phyloP scores from a whole-genome alignment of 352 stramenopile genomes.

The Phytophthora ohioensis region DNA sequence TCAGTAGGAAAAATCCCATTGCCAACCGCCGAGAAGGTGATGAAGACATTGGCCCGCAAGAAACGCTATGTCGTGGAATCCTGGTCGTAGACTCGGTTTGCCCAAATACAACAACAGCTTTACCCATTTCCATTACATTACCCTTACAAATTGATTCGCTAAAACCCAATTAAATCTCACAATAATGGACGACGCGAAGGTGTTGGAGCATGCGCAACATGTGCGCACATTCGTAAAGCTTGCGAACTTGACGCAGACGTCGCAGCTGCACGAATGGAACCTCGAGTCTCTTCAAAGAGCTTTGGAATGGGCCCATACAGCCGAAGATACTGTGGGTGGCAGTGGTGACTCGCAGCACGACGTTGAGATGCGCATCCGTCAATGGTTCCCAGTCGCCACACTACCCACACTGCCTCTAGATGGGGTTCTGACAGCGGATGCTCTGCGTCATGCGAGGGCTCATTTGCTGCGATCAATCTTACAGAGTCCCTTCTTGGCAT shows the following conservation, averaged over 20 bases:
- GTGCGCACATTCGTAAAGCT: constrained; percentile 55
- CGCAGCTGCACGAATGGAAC: constrained; percentile 62
- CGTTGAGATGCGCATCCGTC: constrained; percentile 36
- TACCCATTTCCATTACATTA: neutral
- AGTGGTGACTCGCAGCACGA: constrained; percentile 19
- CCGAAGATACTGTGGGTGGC: constrained; percentile 38
- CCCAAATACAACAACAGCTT: constrained; percentile 1
- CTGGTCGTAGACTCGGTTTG: constrained; percentile 67
- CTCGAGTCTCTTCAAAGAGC: constrained; percentile 52
- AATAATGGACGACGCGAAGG: constrained; percentile 14
- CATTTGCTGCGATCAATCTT: constrained; percentile 56
- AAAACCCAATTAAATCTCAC: too few relatives aligned
- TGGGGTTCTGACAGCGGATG: constrained; percentile 17
- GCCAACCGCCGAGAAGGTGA: constrained; percentile 69
- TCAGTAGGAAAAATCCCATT: constrained; percentile 77
- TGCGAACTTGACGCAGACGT: constrained; percentile 58
- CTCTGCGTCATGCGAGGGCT: constrained; percentile 32
- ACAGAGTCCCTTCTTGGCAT: constrained; percentile 60
- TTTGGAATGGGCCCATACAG: constrained; percentile 49
- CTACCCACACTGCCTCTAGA: constrained; percentile 47
- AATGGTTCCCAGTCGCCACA: constrained; percentile 46
- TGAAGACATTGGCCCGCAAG: constrained; percentile 77
- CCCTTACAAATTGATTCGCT: too few relatives aligned
- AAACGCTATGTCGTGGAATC: constrained; percentile 90
- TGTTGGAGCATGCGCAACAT: constrained; percentile 33